Evolutionary conservation across 192 early-diverging fungal genomes (phyloP), one percentile per base, ranked within the genome.

Genomic region (Umbelopsis sp.): DNA sequence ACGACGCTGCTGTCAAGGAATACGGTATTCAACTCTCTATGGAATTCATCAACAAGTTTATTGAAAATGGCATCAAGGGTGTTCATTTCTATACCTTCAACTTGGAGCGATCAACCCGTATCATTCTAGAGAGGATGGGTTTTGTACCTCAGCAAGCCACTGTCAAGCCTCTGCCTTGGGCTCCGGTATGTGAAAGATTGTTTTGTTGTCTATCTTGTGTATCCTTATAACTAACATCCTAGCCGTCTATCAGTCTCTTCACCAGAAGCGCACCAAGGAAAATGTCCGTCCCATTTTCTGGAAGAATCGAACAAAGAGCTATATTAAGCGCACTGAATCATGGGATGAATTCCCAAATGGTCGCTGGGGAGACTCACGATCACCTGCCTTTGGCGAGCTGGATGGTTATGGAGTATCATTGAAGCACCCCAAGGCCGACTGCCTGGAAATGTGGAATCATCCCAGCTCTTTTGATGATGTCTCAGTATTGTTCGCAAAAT

Each of bases 301-400:
- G 97, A 88, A 92, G 81, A 97, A 99, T 87, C 91, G 95, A 54
- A 88, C 93, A 17, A 90, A 92, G 71, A 92, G 90, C 77, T 97
- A 98, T 83, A 93, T 97, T 78, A 79, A 84, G 77, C 88, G 91
- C 71, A 98, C 97, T 3, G 95, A 94, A 77, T 79, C 87, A 53
- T 98, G 97, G 97, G 96, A 98, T 77, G 96, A 97, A 75, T 98
- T 96, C 76, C 97, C 96, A 51, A 98, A 98, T 81, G 97, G 97
- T 20, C 91, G 97, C 68, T 98, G 96, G 97, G 97, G 97, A 36
- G 96, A 98, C 67, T 91, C 97, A 36, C 87, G 96, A 50, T 98
- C 97, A 17, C 96, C 95, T 20, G 92, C 92, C 50, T 94, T 86
- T 74, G 95, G 95, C 68, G 89, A 92, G 70, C 78, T 93, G 69